These are phyloP conservation scores for Boehmeria nivea DNA, from an alignment of 306 rosid species.

Conservation along the genomic window DNA sequence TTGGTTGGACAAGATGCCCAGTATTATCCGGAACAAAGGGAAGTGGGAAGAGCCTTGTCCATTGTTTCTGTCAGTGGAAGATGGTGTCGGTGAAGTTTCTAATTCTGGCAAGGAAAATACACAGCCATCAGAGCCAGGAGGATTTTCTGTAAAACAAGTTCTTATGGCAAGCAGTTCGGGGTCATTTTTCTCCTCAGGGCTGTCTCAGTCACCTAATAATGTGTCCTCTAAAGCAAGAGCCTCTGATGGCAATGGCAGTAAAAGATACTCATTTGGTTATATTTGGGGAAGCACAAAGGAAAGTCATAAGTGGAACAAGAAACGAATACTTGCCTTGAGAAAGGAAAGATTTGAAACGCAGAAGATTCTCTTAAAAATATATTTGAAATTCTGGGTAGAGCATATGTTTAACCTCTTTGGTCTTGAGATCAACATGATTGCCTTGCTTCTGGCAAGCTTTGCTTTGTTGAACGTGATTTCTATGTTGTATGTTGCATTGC, in stretches of 20 bases:
- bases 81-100: conserved; percentile 32
- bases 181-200: conserved; percentile 36
- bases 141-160: conserved; percentile 38
- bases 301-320: conserved; percentile 90
- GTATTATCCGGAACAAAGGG: conserved; percentile 44
- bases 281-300: conserved; percentile 89
- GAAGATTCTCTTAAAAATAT: conserved; percentile 61
- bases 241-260: conserved; percentile 46
- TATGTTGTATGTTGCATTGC: conserved; percentile 63
- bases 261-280: conserved; percentile 70
- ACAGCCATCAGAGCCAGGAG: conserved; percentile 31
- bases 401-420: conserved; percentile 85
- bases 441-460: conserved; percentile 86
- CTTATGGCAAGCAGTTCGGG: conserved; percentile 36
- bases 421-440: conserved; percentile 98
- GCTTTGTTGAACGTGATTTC: conserved; percentile 85
- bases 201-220: conserved; percentile 37
- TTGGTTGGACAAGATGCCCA: conserved; percentile 84
- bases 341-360: conserved; percentile 93
- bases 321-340: conserved; percentile 61
- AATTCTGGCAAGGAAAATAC: conserved; percentile 40
- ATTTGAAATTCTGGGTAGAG: conserved; percentile 86
- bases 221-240: conserved; percentile 39
- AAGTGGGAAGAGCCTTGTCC: conserved; percentile 94
- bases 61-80: conserved; percentile 71